Evolutionary conservation across 2,329 filamentous ascomycete genomes (phyloP), one percentile per base, ranked within the genome.

Genomic region (Microdochium bolleyi): DNA sequence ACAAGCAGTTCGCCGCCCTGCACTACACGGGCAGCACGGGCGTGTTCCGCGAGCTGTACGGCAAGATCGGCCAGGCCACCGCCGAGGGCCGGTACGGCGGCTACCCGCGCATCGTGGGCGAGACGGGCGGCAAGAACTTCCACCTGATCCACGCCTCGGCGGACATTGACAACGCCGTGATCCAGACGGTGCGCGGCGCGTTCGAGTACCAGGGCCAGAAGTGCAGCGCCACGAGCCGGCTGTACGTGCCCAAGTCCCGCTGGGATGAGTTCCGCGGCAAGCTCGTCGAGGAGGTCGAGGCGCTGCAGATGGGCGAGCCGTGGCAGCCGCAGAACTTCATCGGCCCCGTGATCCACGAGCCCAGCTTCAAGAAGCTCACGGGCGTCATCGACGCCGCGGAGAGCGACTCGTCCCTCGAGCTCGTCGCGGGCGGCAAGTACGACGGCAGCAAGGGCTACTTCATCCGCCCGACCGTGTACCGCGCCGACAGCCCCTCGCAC

Each of bases 81-180:
- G 88, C 88, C 4, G 84, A 91, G 64, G 89, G 88, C 57, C 87
- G 83, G 55, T 97, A 95, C 74, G 77, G 78, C 57, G 84, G 87
- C 61, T 97, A 96, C 71, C 91, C 90, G 48, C 85, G 90, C 61
- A 88, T 95, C 58, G 89, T 95, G 3, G 90, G 89, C 55, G 90
- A 95, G 77, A 95, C 90, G 25, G 89, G 90, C 55, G 90, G 90
- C 67, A 95, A 95, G 82, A 95, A 95, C 77, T 95, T 92, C 78
- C 90, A 95, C 70, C 72, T 95, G 51, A 71, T 95, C 30, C 89
- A 95, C 74, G 74, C 77, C 48, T 85, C 83, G 2, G 90, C 90
- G 38, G 87, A 95, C 61, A 72, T 94, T 50, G 74, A 83, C 55
- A 94, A 92, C 64, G 89, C 89, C 11, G 89, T 82, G 32, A 78